Evolutionary conservation across 441 rosid genomes (phyloP).

Genomic region (Populus trichocarpa): DNA sequence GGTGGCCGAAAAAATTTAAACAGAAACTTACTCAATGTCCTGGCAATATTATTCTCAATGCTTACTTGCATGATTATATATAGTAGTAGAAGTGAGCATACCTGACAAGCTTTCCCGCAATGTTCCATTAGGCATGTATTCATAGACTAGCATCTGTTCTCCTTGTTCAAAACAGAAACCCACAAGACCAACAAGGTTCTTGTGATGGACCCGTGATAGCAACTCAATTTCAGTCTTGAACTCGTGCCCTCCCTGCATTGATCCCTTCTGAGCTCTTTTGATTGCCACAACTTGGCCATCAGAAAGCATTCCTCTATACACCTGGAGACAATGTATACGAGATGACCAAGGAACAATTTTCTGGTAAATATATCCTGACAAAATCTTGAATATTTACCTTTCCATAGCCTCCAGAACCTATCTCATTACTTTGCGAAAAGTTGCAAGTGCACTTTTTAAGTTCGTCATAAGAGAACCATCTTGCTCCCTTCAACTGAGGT

Average conservation of each 20-base stretch:
- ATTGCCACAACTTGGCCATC: slow-evolving; percentile 84
- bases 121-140: slow-evolving; percentile 87
- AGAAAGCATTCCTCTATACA: slow-evolving; percentile 76
- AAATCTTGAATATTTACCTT: slow-evolving; percentile 40
- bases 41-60: neutral
- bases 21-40: neutral
- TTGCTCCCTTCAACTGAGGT: slow-evolving; percentile 92
- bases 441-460: slow-evolving; percentile 76
- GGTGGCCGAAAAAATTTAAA: neutral
- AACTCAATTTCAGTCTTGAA: slow-evolving; percentile 97
- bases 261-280: slow-evolving; percentile 92
- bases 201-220: slow-evolving; percentile 97
- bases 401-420: slow-evolving; percentile 97
- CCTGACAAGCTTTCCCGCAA: slow-evolving; percentile 79
- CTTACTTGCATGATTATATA: neutral
- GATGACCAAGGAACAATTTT: neutral
- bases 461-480: slow-evolving; percentile 94
- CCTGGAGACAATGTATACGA: slow-evolving; percentile 35
- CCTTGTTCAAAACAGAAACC: slow-evolving; percentile 97
- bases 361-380: neutral
- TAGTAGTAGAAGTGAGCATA: slow-evolving; percentile 12
- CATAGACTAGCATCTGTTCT: slow-evolving; percentile 93
- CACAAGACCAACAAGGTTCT: slow-evolving; percentile 84
- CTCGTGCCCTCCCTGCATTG: slow-evolving; percentile 92
- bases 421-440: slow-evolving; percentile 65